Evolutionary conservation across 805 yeast genomes (phyloP).

Genomic region (Zygosaccharomyces gambellarensis): DNA sequence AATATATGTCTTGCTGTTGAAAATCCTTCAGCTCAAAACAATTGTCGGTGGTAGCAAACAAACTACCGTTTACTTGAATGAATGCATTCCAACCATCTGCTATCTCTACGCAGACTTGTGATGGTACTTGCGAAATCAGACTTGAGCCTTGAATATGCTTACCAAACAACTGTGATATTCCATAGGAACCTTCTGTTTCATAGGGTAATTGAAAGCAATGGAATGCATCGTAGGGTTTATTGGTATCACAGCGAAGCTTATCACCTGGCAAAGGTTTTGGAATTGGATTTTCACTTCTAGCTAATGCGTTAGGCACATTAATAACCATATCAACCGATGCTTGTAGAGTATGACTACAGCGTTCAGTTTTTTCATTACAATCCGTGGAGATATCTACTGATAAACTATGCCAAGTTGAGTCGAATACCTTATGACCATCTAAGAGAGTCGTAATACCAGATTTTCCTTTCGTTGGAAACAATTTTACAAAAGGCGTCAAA

Average conservation of each 20-base stretch:
- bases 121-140: constrained; percentile 43
- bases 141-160: constrained; percentile 59
- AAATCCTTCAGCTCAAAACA: constrained; percentile 35
- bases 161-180: constrained; percentile 66
- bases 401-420: constrained; percentile 92
- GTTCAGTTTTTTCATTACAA: constrained; percentile 37
- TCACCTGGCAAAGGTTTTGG: constrained; percentile 75
- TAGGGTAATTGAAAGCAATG: constrained; percentile 77
- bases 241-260: constrained; percentile 65
- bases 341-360: constrained; percentile 50
- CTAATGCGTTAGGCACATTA: constrained; percentile 63
- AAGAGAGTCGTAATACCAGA: constrained; percentile 80
- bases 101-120: constrained; percentile 39
- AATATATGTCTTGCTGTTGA: constrained; percentile 28
- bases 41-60: constrained; percentile 34
- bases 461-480: constrained; percentile 87
- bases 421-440: constrained; percentile 88
- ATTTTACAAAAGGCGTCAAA: constrained; percentile 84
- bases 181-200: constrained; percentile 43
- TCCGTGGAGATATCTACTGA: constrained; percentile 69
- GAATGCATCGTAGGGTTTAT: constrained; percentile 55
- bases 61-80: constrained; percentile 28
- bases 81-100: constrained; percentile 46
- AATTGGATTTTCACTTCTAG: constrained; percentile 59
- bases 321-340: constrained; percentile 69